Percentiles rank a stretch among this genome's conserved stretches.
Evolutionary conservation across 306 rosid species (phyloP).

Genomic region (Gastrolobium bilobum): DNA sequence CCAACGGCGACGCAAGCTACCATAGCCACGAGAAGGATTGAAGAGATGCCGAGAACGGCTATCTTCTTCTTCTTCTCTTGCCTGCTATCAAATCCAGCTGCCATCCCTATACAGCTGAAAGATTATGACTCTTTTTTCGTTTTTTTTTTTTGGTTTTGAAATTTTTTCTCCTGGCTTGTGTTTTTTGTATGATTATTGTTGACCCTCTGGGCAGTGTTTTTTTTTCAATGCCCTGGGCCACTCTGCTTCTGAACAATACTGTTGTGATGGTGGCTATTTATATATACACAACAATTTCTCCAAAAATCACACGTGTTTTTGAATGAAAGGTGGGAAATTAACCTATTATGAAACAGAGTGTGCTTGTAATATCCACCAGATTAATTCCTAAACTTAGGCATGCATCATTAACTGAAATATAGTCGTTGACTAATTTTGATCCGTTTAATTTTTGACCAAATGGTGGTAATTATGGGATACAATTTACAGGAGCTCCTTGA

Average conservation of each 20-base stretch:
- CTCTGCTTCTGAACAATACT: neutral
- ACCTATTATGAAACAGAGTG: neutral
- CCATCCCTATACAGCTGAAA: constrained; percentile 29
- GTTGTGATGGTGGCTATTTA: constrained; percentile 19
- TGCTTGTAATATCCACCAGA: neutral
- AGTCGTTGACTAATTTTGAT: constrained; percentile 24
- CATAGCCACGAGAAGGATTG: constrained; percentile 51
- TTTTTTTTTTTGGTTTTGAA: neutral
- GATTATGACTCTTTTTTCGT: neutral
- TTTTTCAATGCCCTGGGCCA: constrained; percentile 36
- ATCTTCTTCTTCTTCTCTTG: constrained; percentile 49
- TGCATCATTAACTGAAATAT: neutral
- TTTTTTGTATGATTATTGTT: neutral
- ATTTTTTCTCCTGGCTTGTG: neutral
- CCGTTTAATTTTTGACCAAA: constrained; percentile 17
- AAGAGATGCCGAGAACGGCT: constrained; percentile 48
- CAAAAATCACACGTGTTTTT: neutral
- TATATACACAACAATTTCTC: constrained; percentile 15
- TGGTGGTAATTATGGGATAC: neutral
- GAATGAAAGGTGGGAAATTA: constrained; percentile 29
- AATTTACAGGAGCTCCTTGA: constrained; percentile 46
- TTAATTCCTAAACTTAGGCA: constrained; percentile 35
- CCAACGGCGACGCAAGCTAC: constrained; percentile 49
- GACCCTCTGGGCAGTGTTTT: constrained; percentile 32
- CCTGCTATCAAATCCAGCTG: neutral